Evolutionary conservation across 805 yeast species (phyloP), one percentile per base, ranked within the genome.

Genomic region (Teunomyces panamensis): DNA sequence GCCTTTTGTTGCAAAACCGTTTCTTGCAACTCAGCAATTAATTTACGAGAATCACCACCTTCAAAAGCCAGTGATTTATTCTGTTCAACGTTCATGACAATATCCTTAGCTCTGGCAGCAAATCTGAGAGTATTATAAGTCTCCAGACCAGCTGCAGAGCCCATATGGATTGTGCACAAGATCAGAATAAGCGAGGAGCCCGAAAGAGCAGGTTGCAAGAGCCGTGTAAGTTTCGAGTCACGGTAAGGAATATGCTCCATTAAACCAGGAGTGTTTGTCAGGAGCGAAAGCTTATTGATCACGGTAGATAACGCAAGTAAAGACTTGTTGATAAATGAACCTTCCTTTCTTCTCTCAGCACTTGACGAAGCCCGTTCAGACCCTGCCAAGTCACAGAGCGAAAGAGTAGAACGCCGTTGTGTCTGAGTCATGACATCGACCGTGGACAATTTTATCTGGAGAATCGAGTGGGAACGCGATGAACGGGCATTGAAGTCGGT

Each of bases 301-400:
- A 92, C 97, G 0, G 96, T 88, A 5, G 97, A 90, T 44, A 92
- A 75, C 0, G 98, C 95, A 45, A 92, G 73, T 36, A 92, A 75
- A 0, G 97, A 91, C 63, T 90, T 90, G 71, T 92, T 92, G 62
- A 92, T 92, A 61, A 76, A 94, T 0, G 97, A 80, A 17, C 98
- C 99, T 69, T 92, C 99, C 64, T 90, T 89, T 47, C 97, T 73
- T 57, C 98, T 77, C 60, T 89, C 97, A 1, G 73, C 66, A 57
- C 85, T 84, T 9, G 80, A 68, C 0, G 87, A 74, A 2, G 85
- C 81, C 45, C 87, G 78, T 67, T 92, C 99, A n/a, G 96, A 87
- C 27, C 99, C 99, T 0, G 99, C 99, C 59, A 92, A 77, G 68
- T 92, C 99, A 71, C 98, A 92, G 47, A 92, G 74, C 30, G 92